Base-by-base conservation (phyloP, 306 rosid genomes). In the Castanea mollissima region DNA sequence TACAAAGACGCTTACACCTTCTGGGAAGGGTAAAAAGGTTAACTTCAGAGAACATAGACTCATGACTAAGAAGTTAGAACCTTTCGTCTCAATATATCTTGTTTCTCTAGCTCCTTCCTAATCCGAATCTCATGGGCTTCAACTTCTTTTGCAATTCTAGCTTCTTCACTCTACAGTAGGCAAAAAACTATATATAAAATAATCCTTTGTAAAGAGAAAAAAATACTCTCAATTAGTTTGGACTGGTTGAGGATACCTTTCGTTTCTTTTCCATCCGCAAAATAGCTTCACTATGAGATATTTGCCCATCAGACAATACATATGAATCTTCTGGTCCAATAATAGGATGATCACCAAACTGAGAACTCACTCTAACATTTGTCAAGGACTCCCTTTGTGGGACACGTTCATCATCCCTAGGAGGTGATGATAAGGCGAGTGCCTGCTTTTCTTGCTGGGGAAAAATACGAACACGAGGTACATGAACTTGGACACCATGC, bases 51-150 rank as follows among this genome's bases (percentile, higher is more conserved):
- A 76, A 73, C 16, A 69, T 21, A 59, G 13, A 23, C 5, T 62
- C 55, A 55, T 62, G 67, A 19, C 56, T 27, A 15, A 31, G 67
- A 25, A 80, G n/a, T 35, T 59, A 77, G 32, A 85, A 95, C 99
- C 99, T 93, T 96, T 87, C 88, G 86, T 88, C 90, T 88, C 74
- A 96, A 88, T 80, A 67, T 93, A 81, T 96, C 99, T 85, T 96
- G 98, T 81, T 91, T 96, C 90, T 93, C 99, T 58, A 91, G 89
- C 84, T 93, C 99, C 83, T 93, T 96, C 81, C 90, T 90, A 75
- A 93, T 86, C 84, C 94, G 92, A 70, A 88, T 77, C 82, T 93
- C 98, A 76, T 90, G 87, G 69, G 90, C 93, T 91, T 93, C 99
- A 78, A 80, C 93, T 73, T 96, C 99, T 88, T 71, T 93, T 25